Evolutionary conservation across 768 basidiomycete species (phyloP).

Genomic region (Ramaria sp.): DNA sequence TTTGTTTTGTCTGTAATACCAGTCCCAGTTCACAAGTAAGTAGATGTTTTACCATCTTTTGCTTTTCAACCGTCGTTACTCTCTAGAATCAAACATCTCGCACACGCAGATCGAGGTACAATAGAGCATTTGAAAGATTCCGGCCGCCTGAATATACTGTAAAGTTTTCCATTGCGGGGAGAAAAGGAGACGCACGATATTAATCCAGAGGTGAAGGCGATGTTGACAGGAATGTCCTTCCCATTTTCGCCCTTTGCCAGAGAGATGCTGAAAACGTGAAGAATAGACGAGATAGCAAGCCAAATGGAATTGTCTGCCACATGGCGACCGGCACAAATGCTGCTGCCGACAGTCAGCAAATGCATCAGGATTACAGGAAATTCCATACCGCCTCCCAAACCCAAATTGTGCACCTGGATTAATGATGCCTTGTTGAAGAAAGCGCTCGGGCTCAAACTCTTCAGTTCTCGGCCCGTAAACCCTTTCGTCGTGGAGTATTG

Average conservation of each 20-base stretch:
- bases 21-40: not conserved
- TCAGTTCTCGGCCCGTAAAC: constrained; percentile 19
- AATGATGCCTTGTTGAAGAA: constrained; percentile 16
- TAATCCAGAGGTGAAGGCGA: not conserved
- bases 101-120: not conserved
- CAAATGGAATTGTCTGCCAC: constrained; percentile 6
- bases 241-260: not conserved
- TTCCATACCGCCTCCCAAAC: constrained; percentile 22
- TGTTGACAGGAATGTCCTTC: not conserved
- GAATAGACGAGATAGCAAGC: constrained; percentile 10
- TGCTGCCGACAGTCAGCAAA: not conserved
- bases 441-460: constrained; percentile 27
- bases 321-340: constrained; percentile 11
- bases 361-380: not conserved
- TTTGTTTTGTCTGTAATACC: not conserved
- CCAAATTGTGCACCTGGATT: constrained; percentile 25
- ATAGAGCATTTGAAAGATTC: constrained; percentile 3
- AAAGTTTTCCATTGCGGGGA: not conserved
- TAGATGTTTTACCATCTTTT: not conserved
- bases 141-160: not conserved
- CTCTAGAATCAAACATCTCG: not conserved
- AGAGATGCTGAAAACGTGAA: constrained; percentile 6
- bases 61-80: not conserved
- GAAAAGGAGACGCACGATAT: not conserved
- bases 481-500: not conserved